Conservation (phyloP, 179 eudicot genomes). For the Drosera spatulata region DNA sequence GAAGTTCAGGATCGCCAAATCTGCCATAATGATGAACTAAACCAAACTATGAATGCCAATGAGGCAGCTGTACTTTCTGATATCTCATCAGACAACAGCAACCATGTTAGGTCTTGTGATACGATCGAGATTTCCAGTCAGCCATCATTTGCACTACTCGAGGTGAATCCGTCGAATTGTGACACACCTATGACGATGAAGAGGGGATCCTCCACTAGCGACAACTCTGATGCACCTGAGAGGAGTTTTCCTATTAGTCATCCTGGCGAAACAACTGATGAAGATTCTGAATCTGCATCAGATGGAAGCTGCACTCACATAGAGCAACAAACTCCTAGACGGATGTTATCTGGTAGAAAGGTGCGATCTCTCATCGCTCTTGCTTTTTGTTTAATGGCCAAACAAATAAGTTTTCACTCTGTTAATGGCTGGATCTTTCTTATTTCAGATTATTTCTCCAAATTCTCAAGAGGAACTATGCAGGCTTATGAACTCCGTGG, state of each 20-base stretch:
- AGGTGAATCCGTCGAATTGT: constrained; percentile 10
- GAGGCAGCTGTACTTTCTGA: background rate
- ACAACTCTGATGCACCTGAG: constrained; percentile 6
- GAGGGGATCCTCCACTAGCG: constrained; percentile 7
- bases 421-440: background rate
- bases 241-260: constrained; percentile 7
- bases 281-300: constrained; percentile 10
- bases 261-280: constrained; percentile 7
- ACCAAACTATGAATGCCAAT: too few relatives aligned
- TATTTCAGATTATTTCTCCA: constrained; percentile 67
- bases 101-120: constrained; percentile 5
- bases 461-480: constrained; percentile 61
- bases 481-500: constrained; percentile 40
- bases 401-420: too few relatives aligned
- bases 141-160: constrained; percentile 11
- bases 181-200: constrained; percentile 12
- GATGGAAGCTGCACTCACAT: constrained; percentile 7
- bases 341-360: constrained; percentile 71
- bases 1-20: too few relatives aligned
- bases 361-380: constrained; percentile 17
- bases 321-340: constrained; percentile 45
- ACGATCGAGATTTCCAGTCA: constrained; percentile 9
- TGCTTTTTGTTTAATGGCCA: background rate
- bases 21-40: too few relatives aligned
- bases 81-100: constrained; percentile 5